Percentiles rank a stretch among this genome's conserved stretches.
phyloP scores from a whole-genome alignment of 768 basidiomycete species.

The Hericium rajendrae region DNA sequence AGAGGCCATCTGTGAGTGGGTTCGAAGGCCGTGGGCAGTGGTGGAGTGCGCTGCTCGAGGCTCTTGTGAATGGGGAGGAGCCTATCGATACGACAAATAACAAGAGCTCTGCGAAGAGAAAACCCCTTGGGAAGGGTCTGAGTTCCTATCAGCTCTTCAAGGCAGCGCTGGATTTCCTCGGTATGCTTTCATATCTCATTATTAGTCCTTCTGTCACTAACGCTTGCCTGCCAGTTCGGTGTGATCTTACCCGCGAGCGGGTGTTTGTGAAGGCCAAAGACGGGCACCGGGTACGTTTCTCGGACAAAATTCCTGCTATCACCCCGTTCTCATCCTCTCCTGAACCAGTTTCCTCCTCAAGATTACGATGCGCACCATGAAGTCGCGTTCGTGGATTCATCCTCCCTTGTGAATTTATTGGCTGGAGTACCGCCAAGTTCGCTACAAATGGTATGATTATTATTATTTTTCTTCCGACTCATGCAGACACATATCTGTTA shows the following conservation, averaged over 20 bases:
- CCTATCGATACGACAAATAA: conserved; percentile 13
- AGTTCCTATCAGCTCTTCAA: conserved; percentile 89
- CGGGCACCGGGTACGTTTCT: conserved; percentile 41
- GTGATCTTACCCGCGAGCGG: conserved; percentile 48
- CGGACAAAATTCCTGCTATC: no score
- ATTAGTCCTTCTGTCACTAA: neutral
- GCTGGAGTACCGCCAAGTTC: conserved; percentile 69
- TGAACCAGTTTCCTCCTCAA: conserved; percentile 42
- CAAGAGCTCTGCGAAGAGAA: conserved; percentile 27
- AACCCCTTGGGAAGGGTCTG: conserved; percentile 66
- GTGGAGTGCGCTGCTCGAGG: conserved; percentile 58
- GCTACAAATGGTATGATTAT: conserved; percentile 54
- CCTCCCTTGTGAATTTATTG: conserved; percentile 68
- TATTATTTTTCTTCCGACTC: neutral
- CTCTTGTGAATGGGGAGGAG: conserved; percentile 64
- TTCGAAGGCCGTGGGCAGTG: conserved; percentile 59
- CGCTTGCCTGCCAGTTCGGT: conserved; percentile 41
- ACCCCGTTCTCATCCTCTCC: neutral
- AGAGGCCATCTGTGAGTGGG: conserved; percentile 49
- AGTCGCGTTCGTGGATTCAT: conserved; percentile 69
- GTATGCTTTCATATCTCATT: conserved; percentile 32
- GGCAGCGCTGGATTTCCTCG: conserved; percentile 74
- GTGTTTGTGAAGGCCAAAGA: conserved; percentile 49
- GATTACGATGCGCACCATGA: conserved; percentile 43
- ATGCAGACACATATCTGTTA: conserved; percentile 3